These are phyloP conservation scores for Verticillium isaacii DNA, from an alignment of 2,329 filamentous ascomycete genomes.

Conservation along the genomic window DNA sequence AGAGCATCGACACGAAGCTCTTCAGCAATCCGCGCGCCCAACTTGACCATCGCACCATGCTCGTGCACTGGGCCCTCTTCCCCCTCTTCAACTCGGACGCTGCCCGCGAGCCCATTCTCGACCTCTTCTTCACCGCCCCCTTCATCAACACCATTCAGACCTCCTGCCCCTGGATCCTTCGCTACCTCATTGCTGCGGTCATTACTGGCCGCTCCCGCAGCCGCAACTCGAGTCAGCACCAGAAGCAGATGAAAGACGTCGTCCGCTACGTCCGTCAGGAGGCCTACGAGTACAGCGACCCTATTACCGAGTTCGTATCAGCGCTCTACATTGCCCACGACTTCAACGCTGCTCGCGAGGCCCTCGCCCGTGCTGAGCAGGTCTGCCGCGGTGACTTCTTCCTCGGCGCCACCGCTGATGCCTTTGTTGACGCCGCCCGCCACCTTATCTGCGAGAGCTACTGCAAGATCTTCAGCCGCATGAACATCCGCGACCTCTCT, in stretches of 20 bases:
- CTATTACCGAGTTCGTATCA: slow-evolving; percentile 93
- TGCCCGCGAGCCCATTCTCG: slow-evolving; percentile 84
- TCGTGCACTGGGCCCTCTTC: slow-evolving; percentile 98
- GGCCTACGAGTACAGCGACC: slow-evolving; percentile 94
- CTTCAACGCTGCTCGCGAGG: slow-evolving; percentile 92
- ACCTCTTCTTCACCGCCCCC: slow-evolving; percentile 92
- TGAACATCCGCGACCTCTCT: slow-evolving; percentile 96
- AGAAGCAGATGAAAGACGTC: slow-evolving; percentile 98
- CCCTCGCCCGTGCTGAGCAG: slow-evolving; percentile 81
- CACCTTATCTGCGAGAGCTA: slow-evolving; percentile 98
- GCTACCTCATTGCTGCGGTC: slow-evolving; percentile 89
- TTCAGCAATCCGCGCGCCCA: slow-evolving; percentile 96
- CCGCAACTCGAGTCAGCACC: slow-evolving; percentile 81
- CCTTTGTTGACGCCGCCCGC: slow-evolving; percentile 88
- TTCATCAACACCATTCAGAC: slow-evolving; percentile 99
- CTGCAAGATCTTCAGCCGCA: slow-evolving; percentile 99
- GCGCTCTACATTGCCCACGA: slow-evolving; percentile 83
- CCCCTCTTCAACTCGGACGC: slow-evolving; percentile 97
- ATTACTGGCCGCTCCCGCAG: slow-evolving; percentile 84
- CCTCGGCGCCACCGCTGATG: slow-evolving; percentile 76
- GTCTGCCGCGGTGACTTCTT: slow-evolving; percentile 95
- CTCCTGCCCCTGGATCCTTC: slow-evolving; percentile 90
- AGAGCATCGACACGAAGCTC: slow-evolving; percentile 87
- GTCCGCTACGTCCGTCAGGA: slow-evolving; percentile 95
- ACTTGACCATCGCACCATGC: slow-evolving; percentile 92